Base-by-base conservation (phyloP, 1,139 yeast species). In the Yamadazyma diddensiae region DNA sequence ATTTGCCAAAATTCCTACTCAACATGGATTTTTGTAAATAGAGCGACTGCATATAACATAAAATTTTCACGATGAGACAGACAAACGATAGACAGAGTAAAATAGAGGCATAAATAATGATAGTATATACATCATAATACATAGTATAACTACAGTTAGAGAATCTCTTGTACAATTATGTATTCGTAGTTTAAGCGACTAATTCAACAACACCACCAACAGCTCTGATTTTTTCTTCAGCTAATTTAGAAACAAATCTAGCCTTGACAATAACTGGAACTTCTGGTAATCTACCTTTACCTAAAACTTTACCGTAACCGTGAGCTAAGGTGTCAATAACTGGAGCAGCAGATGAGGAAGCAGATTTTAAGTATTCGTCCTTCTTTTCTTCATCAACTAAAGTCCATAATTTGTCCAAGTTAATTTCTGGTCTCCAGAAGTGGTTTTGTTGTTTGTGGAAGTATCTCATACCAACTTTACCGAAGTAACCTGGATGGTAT, bases 401-500 rank as follows among this genome's bases (percentile, higher is more conserved):
- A 61, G 97, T 78, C 98, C 98, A 94, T 71, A 94, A 85, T 75
- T 87, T 87, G 82, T 94, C 97, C 70, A 94, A 78, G 94, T 94
- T 94, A 75, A 94, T 77, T 60, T 84, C 86, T 72, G 98, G 97
- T 73, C 77, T 83, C 97, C 98, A 92, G 90, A 82, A 84, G 71
- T 87, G 97, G 79, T 75, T 77, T 66, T 75, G 77, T 77, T 88
- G 96, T 74, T 84, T 82, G 90, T 88, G 97, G 96, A 85, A 94
- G 84, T 86, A 84, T 85, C 98, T 88, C 97, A 92, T 92, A 90
- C 99, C 99, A 70, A 94, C 97, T 81, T 94, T 94, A 85, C 99
- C 99, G 77, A 94, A 94, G 94, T 94, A 94, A 88, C 99, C 99
- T 65, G 98, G 98, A 74, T 94, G 99, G 96, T 85, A 94, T 77